Percentiles rank a stretch among this genome's conserved stretches.
Evolutionary conservation across 768 basidiomycete species (phyloP).

Genomic region (Krasilnikovozyma curviuscula): DNA sequence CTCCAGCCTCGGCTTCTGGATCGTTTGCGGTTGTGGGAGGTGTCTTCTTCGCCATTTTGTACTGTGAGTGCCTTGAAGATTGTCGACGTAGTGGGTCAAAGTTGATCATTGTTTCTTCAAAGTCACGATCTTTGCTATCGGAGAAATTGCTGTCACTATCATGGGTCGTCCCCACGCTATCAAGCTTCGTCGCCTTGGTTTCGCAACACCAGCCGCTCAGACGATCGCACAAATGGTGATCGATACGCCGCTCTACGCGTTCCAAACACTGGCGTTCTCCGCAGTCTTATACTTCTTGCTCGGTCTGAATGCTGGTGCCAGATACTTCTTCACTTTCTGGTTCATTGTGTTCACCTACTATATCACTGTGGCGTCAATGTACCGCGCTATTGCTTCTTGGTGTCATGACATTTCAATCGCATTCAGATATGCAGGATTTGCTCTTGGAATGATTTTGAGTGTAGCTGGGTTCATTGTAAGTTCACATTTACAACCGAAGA

Average conservation of each 20-base stretch:
- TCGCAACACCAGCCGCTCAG: conserved; percentile 9
- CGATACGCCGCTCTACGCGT: conserved; percentile 8
- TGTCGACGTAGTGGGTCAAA: not conserved
- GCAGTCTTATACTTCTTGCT: not conserved
- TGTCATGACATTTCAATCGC: conserved; percentile 8
- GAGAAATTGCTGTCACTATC: conserved; percentile 6
- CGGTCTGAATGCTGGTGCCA: not conserved
- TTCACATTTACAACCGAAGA: not conserved
- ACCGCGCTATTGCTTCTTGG: conserved; percentile 9
- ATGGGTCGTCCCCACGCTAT: conserved; percentile 1
- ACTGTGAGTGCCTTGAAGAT: not conserved
- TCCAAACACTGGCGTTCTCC: conserved; percentile 5
- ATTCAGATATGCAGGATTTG: conserved; percentile 3
- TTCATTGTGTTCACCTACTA: conserved; percentile 3
- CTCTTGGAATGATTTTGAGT: conserved; percentile 1
- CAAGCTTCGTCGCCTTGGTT: conserved; percentile 11
- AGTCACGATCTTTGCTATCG: not conserved
- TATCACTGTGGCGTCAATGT: not conserved
- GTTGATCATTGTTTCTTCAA: not conserved
- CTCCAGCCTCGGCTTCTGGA: not conserved
- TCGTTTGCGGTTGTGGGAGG: conserved; percentile 2
- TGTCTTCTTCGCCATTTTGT: conserved; percentile 6
- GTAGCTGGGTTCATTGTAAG: conserved; percentile 7
- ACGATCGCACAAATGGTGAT: conserved; percentile 1
- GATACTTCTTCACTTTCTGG: not conserved